Evolutionary conservation across 306 rosid species (phyloP), one percentile per base, ranked within the genome.

Genomic region (Cicer yamashitae): DNA sequence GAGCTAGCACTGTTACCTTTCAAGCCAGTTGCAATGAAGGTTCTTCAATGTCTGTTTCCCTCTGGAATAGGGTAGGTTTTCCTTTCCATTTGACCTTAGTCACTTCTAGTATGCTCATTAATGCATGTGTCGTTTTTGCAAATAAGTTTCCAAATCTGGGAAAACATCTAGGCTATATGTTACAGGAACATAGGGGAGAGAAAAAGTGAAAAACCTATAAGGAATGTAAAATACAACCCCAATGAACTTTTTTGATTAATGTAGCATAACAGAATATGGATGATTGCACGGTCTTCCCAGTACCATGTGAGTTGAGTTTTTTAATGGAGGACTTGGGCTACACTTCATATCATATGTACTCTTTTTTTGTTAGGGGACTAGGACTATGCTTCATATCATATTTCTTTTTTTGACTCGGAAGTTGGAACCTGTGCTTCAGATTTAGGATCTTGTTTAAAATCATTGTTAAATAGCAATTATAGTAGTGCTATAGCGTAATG

Each of bases 1-100:
- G 87, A 91, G 72, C 82, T 88, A 70, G 89, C 90, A 7, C 91
- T 94, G 37, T 84, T 88, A 56, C 97, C 97, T 82, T 94, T 88
- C 82, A 79, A 84, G 84, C 96, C 97, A 65, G 77, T 90, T 81
- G 85, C 77, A 47, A 90, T 91, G 91, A 90, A 88, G 82, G 96
- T 91, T 82, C 94, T 90, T 82, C 94, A 85, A 60, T 94, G 94
- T 81, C 45, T 83, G 18, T 91, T 90, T 81, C 87, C 89, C 63
- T 86, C 94, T 45, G 96, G 97, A 67, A 88, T 88, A 73, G 92
- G 83, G 98, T 94, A 38, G 66, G 66, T 63, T 74, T 77, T 46
- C 74, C 13, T 73, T 63, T 76, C 59, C 52, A 46, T 37, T 34
- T 1, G 41, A 41, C 47, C 18, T 64, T 6, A 8, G 43, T 48